These are phyloP conservation scores for Paecilomyces formosus DNA, from an alignment of 2,329 filamentous ascomycete species.

Conservation along the genomic window DNA sequence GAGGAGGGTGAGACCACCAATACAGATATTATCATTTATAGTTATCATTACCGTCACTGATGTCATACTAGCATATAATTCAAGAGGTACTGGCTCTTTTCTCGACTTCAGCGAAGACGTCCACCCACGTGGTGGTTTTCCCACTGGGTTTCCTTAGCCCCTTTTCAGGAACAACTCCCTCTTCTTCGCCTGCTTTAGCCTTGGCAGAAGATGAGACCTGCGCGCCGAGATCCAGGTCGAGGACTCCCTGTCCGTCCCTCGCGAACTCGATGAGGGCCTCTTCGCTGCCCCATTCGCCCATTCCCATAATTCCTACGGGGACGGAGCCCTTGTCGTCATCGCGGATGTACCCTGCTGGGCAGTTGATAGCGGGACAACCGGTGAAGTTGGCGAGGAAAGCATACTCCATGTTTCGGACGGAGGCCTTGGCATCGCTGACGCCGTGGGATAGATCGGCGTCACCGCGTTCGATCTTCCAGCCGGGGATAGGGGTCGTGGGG, in stretches of 20 bases:
- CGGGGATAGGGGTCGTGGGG: slow-evolving; percentile 67
- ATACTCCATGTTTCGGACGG: slow-evolving; percentile 75
- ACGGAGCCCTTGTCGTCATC: slow-evolving; percentile 35
- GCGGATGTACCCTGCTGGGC: slow-evolving; percentile 64
- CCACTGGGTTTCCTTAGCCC: slow-evolving; percentile 21
- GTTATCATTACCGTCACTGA: background rate
- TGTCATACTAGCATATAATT: background rate
- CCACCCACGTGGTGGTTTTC: slow-evolving; percentile 27
- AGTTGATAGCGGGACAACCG: slow-evolving; percentile 67
- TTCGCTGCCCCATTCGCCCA: slow-evolving; percentile 49
- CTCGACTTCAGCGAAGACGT: slow-evolving; percentile 24
- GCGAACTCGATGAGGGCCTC: slow-evolving; percentile 47
- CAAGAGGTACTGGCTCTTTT: slow-evolving; percentile 2
- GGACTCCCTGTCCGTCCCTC: slow-evolving; percentile 43
- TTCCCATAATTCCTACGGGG: slow-evolving; percentile 45
- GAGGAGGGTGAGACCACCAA: background rate
- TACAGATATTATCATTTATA: background rate
- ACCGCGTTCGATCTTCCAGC: slow-evolving; percentile 62
- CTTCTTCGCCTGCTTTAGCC: slow-evolving; percentile 2
- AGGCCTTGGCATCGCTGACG: slow-evolving; percentile 63
- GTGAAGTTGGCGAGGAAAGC: slow-evolving; percentile 78
- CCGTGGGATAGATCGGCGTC: slow-evolving; percentile 56
- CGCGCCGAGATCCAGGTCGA: slow-evolving; percentile 24
- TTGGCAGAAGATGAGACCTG: background rate
- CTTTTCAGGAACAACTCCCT: slow-evolving; percentile 3